A percentile compares a stretch with the other conserved stretches of the same genome.
Conservation (phyloP, 1,139 yeast species). For the Geotrichum australiense region DNA sequence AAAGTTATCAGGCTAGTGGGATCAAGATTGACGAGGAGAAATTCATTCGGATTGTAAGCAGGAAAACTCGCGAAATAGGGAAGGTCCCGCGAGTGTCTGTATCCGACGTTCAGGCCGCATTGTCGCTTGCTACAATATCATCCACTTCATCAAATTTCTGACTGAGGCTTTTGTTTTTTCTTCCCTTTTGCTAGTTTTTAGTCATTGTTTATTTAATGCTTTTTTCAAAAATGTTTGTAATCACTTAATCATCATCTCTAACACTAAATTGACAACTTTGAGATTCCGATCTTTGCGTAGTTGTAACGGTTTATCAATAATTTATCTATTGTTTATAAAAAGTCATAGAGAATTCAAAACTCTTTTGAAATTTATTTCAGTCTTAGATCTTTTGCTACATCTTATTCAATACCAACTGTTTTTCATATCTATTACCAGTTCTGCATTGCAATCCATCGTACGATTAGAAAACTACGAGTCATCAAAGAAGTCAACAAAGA, state of each 20-base stretch:
- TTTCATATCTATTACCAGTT: too few species aligned
- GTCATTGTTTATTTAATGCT: background rate
- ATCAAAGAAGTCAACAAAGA: too few species aligned
- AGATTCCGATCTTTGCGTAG: background rate
- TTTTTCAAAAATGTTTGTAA: conserved; percentile 1
- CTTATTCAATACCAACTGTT: too few species aligned
- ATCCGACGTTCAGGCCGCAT: conserved; percentile 10
- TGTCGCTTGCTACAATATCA: conserved; percentile 6
- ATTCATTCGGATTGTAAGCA: conserved; percentile 8
- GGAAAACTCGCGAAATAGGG: conserved; percentile 7
- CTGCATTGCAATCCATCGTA: too few species aligned
- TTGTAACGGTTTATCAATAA: background rate
- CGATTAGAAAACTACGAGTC: too few species aligned
- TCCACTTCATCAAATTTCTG: background rate
- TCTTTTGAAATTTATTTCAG: too few species aligned
- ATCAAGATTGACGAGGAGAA: conserved; percentile 8
- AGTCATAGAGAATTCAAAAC: conserved; percentile 11
- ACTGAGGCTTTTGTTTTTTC: background rate
- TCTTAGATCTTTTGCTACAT: too few species aligned
- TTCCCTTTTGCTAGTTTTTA: background rate
- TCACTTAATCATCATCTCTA: too few species aligned
- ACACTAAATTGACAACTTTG: background rate
- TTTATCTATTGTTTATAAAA: conserved; percentile 1
- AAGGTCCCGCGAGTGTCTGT: conserved; percentile 10
- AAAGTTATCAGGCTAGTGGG: background rate